These are phyloP conservation scores for Termitomyces sp. DNA, from an alignment of 768 basidiomycete species.

Conservation along the genomic window DNA sequence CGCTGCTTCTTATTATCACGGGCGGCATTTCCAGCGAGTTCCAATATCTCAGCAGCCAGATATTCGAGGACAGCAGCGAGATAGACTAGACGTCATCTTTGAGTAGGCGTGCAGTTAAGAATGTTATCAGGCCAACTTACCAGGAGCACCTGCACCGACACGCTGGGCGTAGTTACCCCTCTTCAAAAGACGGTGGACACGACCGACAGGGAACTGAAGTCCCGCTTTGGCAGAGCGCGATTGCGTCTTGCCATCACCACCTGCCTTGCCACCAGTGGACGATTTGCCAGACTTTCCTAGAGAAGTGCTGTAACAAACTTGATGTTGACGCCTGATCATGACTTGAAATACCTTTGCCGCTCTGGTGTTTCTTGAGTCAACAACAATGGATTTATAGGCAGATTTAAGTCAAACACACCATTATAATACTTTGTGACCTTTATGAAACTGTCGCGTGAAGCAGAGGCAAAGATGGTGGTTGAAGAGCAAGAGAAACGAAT, in stretches of 20 bases:
- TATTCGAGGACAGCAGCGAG: slow-evolving; percentile 92
- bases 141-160: slow-evolving; percentile 84
- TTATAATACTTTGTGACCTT: slow-evolving; percentile 14
- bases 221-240: slow-evolving; percentile 74
- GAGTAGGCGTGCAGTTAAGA: not conserved
- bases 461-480: slow-evolving; percentile 25
- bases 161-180: slow-evolving; percentile 83
- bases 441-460: slow-evolving; percentile 14
- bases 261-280: slow-evolving; percentile 64
- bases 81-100: slow-evolving; percentile 50
- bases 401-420: slow-evolving; percentile 15
- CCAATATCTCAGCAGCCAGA: slow-evolving; percentile 89
- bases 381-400: not conserved
- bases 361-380: slow-evolving; percentile 17
- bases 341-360: slow-evolving; percentile 29
- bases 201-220: slow-evolving; percentile 87
- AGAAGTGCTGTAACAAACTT: slow-evolving; percentile 3
- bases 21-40: slow-evolving; percentile 86
- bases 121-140: slow-evolving; percentile 26
- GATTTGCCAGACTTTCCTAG: slow-evolving; percentile 58
- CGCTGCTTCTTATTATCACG: slow-evolving; percentile 93
- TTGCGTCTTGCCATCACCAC: slow-evolving; percentile 45
- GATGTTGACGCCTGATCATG: not conserved
- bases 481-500: slow-evolving; percentile 24
- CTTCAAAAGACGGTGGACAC: slow-evolving; percentile 87